Evolutionary conservation across 2,329 filamentous ascomycete species (phyloP), one percentile per base, ranked within the genome.

Genomic region (Colletotrichum eremochloae): DNA sequence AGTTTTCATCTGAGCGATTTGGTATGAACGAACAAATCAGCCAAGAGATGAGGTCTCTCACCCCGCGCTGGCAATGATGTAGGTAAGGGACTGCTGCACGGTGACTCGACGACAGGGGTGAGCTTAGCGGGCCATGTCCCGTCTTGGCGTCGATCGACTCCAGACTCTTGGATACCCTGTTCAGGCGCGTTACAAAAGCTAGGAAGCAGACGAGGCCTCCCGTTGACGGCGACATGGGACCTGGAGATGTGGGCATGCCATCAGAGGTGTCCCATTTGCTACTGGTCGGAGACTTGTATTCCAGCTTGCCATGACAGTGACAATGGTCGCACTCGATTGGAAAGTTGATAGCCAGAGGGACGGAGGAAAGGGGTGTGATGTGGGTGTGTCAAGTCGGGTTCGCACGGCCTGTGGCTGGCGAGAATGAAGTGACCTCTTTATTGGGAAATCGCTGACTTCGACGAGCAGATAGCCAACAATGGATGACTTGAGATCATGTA

Each of bases 111-210:
- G 33, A n/a, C 70, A 72, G 61, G 70, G 70, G 64, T 72, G 33
- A 64, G 70, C 70, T 72, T 70, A 69, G 70, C 70, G 70, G 70
- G 61, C 53, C 60, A 65, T 65, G 55, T 60, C 66, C 70, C 70
- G 67, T 52, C 70, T 72, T 72, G 67, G 67, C 70, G 70, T 46
- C 67, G 70, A 70, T 72, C 67, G 70, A 69, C 67, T 61, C 60
- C 61, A 61, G 66, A 65, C 68, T 72, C 66, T 42, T 70, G 67
- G 60, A 61, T 65, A 65, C 70, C 61, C 66, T 72, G 70, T 67
- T 24, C 60, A 70, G 62, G 67, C 46, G 46, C 36, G 68, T 48
- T 55, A 52, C 44, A 29, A 44, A 38, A 55, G 40, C 18, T n/a
- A 40, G 20, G 40, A 42, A 57, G 48, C 11, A 50, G 33, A 69